Conservation (phyloP, 495 filamentous ascomycete genomes). For the Annulohypoxylon maeteangense region DNA sequence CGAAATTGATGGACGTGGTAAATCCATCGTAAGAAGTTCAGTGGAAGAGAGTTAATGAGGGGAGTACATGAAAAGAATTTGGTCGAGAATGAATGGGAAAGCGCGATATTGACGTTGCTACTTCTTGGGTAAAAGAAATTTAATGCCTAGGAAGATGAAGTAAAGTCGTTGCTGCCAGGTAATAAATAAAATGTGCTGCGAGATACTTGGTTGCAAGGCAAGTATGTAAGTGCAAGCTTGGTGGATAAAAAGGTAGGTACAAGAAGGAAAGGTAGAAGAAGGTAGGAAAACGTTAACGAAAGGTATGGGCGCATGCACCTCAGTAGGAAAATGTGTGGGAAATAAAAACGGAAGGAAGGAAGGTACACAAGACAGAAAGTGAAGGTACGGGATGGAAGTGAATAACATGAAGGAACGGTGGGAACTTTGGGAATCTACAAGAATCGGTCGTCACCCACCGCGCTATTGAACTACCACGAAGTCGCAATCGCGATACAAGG, state of each 20-base stretch:
- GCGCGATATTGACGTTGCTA: neutral
- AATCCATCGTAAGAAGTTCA: conserved; percentile 1
- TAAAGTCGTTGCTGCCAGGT: neutral
- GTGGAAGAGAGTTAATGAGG: neutral
- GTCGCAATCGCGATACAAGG: neutral
- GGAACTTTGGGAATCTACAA: conserved; percentile 1
- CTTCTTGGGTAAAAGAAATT: neutral
- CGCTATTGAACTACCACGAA: neutral
- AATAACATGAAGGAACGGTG: neutral
- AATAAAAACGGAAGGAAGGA: neutral
- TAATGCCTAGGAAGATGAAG: neutral
- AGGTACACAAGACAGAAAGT: neutral
- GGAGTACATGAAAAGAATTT: neutral
- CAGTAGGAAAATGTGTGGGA: neutral
- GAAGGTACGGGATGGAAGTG: neutral
- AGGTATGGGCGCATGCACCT: neutral
- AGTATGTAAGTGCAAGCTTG: neutral
- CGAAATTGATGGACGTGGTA: conserved; percentile 16
- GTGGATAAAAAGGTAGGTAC: neutral
- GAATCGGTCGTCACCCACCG: neutral
- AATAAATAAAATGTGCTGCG: neutral
- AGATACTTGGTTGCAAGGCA: neutral
- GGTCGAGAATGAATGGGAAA: neutral
- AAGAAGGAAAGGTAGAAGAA: neutral
- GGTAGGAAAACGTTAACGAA: neutral